Conservation (phyloP, 768 basidiomycete genomes). For the Galerina marginata region DNA sequence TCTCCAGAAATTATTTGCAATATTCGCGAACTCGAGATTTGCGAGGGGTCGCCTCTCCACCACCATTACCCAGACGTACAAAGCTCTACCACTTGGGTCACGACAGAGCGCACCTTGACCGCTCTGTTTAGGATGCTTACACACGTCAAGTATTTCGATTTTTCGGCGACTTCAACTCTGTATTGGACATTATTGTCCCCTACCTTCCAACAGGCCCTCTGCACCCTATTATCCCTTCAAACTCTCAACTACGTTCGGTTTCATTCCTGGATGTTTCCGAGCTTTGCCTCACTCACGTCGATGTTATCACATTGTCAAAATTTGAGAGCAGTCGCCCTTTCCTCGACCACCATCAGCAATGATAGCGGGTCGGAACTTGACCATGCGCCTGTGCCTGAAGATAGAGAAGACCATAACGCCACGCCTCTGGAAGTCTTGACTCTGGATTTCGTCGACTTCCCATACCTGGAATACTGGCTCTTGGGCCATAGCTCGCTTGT, state of each 20-base stretch:
- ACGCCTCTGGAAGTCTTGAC: conserved; percentile 40
- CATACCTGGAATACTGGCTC: conserved; percentile 44
- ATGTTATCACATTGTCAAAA: conserved; percentile 39
- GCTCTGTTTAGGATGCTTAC: conserved; percentile 41
- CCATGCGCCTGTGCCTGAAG: conserved; percentile 7
- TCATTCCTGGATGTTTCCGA: conserved; percentile 45
- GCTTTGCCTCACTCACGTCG: conserved; percentile 36
- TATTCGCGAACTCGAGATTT: conserved; percentile 44
- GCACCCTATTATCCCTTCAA: conserved; percentile 37
- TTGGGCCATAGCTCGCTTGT: conserved; percentile 36
- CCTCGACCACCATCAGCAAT: conserved; percentile 38
- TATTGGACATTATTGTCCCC: conserved; percentile 43
- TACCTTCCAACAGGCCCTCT: conserved; percentile 39
- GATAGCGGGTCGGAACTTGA: conserved; percentile 16
- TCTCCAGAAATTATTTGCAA: conserved; percentile 38
- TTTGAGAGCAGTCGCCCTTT: conserved; percentile 42
- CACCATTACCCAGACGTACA: conserved; percentile 32
- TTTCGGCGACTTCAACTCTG: conserved; percentile 40
- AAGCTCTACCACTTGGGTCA: conserved; percentile 43
- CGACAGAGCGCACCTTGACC: conserved; percentile 42
- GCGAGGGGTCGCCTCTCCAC: conserved; percentile 42
- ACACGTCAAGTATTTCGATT: conserved; percentile 42
- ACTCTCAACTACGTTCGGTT: conserved; percentile 45
- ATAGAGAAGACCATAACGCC: conserved; percentile 8
- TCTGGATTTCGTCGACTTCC: conserved; percentile 45